Evolutionary conservation across 1,284 basidiomycete species (phyloP).

Genomic region (Ganoderma boninense): DNA sequence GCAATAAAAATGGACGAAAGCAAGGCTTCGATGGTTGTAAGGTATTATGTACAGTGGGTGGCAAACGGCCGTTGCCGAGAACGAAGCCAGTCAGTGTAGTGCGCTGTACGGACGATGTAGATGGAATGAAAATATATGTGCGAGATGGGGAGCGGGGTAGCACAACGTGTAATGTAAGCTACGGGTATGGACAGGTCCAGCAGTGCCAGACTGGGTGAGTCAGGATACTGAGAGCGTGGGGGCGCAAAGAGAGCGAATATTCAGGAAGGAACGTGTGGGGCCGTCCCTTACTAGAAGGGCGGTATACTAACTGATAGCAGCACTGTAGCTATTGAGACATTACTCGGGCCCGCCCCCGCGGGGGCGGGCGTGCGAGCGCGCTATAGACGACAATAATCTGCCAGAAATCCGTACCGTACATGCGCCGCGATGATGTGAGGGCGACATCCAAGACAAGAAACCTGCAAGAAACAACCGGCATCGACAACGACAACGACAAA

Average conservation of each 20-base stretch:
- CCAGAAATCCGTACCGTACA: constrained; percentile 22
- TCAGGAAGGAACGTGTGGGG: constrained; percentile 30
- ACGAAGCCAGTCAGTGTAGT: constrained; percentile 22
- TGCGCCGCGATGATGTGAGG: background rate
- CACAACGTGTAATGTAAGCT: background rate
- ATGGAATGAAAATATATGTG: background rate
- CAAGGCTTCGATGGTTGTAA: background rate
- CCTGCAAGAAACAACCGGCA: background rate
- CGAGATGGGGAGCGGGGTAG: background rate
- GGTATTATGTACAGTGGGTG: constrained; percentile 26
- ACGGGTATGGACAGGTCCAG: constrained; percentile 3
- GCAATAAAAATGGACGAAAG: constrained; percentile 9
- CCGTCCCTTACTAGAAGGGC: constrained; percentile 22
- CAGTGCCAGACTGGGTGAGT: background rate
- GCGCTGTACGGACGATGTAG: constrained; percentile 1
- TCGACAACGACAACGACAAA: background rate
- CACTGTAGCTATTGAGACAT: constrained; percentile 29
- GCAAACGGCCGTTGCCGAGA: constrained; percentile 18
- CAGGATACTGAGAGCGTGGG: background rate
- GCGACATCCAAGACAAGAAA: constrained; percentile 3
- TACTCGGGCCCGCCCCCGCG: constrained; percentile 15
- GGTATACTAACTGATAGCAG: constrained; percentile 22
- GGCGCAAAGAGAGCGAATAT: constrained; percentile 5
- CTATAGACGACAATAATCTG: constrained; percentile 17
- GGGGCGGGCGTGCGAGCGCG: constrained; percentile 3